Evolutionary conservation across 2,329 filamentous ascomycete genomes (phyloP), one percentile per base, ranked within the genome.

Genomic region (Fusarium sambucinum): DNA sequence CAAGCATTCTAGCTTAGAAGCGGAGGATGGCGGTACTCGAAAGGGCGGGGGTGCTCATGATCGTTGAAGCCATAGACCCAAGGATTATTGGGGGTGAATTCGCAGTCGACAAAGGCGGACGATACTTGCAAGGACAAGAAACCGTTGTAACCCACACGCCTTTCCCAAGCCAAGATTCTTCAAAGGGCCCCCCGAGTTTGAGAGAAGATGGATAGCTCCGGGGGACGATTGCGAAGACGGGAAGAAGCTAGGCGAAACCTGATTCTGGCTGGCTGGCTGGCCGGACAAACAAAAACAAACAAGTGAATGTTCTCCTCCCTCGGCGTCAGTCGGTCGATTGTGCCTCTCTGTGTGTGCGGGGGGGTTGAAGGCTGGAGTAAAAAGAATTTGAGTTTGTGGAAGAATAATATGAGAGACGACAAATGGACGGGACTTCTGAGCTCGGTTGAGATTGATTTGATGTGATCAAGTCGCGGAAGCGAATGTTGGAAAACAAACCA

Each of bases 1-100:
- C 73, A 66, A 73, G 78, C 79, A 80, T 69, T 76, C 78, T 77
- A 48, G 21, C 45, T 48, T 48, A 72, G 70, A 73, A 72, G 69
- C 69, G 66, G 69, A 66, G 59, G 63, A 72, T 55, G 70, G 68
- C 66, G 66, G 63, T 74, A 69, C 71, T 76, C 58, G 68, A 67
- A 62, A 71, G 56, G 63, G 67, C 69, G 63, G 73, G 66, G 63
- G 66, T 70, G 69, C 66, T 70, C 76, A 77, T 77, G 70, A 70
- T 77, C 69, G 63, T 54, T 70, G 70, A 74, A 74, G 63, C 64
- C 69, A 73, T 74, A 63, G 69, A 71, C 69, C 55, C 51, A 50
- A 50, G 47, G 23, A 32, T 37, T 35, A 32, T 37, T 35, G 32
- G 47, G 53, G 53, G 55, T 6, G 4, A 16, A 37, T 21, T 65